A percentile compares a stretch with the other conserved stretches of the same genome.
phyloP scores from a whole-genome alignment of 805 yeast genomes.

The Zygotorulaspora sp. region DNA sequence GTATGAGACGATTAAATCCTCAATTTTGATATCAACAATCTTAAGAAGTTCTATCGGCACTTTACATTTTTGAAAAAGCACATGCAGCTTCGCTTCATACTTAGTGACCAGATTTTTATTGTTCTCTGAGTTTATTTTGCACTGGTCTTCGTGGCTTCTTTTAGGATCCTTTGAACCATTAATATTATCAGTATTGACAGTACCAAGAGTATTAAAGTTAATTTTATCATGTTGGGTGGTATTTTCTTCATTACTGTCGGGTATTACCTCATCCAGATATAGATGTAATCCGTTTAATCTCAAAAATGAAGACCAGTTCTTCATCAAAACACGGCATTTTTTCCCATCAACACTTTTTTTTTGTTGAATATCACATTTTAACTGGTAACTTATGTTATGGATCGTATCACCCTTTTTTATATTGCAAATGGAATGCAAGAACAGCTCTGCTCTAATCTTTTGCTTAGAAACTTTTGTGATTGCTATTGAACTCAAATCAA shows the following conservation, averaged over 20 bases:
- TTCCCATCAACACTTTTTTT: slow-evolving; percentile 1
- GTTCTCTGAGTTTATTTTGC: not conserved
- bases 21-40: slow-evolving; percentile 31
- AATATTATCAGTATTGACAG: not conserved
- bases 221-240: not conserved
- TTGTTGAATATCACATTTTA: slow-evolving; percentile 12
- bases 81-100: slow-evolving; percentile 5
- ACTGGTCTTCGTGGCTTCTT: too few relatives aligned
- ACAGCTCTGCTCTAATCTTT: slow-evolving; percentile 17
- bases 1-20: slow-evolving; percentile 24
- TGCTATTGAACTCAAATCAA: slow-evolving; percentile 20
- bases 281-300: slow-evolving; percentile 22
- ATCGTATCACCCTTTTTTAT: slow-evolving; percentile 14
- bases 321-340: slow-evolving; percentile 9
- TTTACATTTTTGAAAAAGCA: not conserved
- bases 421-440: slow-evolving; percentile 20
- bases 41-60: slow-evolving; percentile 18
- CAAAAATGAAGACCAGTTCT: slow-evolving; percentile 21
- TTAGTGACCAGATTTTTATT: not conserved
- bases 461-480: slow-evolving; percentile 15
- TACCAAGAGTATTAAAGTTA: not conserved
- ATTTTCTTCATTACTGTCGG: not conserved
- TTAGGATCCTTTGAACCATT: not conserved
- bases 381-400: slow-evolving; percentile 20
- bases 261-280: slow-evolving; percentile 8